Conservation (phyloP, 2,329 filamentous ascomycete genomes). For the Nothomitra cinnamomea region DNA sequence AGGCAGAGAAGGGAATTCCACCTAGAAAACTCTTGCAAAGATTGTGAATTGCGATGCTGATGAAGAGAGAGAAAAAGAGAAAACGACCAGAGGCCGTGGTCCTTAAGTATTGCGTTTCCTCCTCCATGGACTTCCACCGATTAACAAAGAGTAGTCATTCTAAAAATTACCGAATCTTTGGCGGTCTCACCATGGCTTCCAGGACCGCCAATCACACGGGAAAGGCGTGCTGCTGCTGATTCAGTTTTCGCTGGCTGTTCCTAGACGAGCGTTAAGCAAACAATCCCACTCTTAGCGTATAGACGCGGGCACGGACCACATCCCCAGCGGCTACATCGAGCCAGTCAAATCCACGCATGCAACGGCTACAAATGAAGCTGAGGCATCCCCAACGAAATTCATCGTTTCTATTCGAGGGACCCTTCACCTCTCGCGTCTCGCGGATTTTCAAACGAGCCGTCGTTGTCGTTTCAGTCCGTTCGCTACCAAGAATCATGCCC, state of each 20-base stretch:
- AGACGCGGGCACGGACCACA: too few relatives aligned
- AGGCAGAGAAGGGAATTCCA: not conserved
- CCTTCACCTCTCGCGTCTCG: too few relatives aligned
- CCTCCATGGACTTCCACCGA: not conserved
- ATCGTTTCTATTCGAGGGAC: too few relatives aligned
- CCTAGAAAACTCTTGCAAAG: not conserved
- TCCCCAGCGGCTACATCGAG: too few relatives aligned
- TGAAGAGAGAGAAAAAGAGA: not conserved
- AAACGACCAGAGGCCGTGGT: not conserved
- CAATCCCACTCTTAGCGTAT: too few relatives aligned
- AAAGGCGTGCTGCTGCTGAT: not conserved
- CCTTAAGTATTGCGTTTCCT: not conserved
- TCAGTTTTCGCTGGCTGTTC: not conserved
- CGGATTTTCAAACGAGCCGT: not conserved
- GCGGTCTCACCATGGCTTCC: not conserved
- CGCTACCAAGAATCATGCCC: not conserved
- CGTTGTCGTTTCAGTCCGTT: not conserved
- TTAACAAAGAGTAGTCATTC: not conserved
- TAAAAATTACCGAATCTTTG: conserved; percentile 3
- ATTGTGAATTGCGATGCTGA: not conserved
- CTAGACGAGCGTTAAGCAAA: too few relatives aligned
- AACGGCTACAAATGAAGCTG: too few relatives aligned
- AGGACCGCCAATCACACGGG: not conserved
- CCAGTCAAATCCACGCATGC: too few relatives aligned
- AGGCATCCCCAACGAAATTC: too few relatives aligned